These are phyloP conservation scores for Gonapodya sp. DNA, from an alignment of 192 early-diverging fungal species.

Conservation along the genomic window DNA sequence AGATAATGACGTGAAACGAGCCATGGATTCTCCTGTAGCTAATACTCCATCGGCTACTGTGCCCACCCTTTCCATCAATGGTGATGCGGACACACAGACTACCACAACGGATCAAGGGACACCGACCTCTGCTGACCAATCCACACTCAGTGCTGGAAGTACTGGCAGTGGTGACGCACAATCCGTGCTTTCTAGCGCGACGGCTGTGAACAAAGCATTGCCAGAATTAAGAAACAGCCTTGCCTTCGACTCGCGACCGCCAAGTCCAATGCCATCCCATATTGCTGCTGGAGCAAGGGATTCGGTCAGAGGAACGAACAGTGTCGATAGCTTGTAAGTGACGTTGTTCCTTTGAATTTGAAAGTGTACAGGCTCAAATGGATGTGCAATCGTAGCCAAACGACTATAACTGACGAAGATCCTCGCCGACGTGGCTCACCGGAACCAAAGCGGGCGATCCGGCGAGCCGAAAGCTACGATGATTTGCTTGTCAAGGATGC, in stretches of 20 bases:
- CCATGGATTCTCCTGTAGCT: too few relatives aligned
- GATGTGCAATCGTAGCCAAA: background rate
- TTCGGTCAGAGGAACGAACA: constrained; percentile 15
- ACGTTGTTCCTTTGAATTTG: background rate
- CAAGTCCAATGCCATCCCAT: constrained; percentile 1
- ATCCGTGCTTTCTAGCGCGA: constrained; percentile 14
- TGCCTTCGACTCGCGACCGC: constrained; percentile 1
- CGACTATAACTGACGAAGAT: background rate
- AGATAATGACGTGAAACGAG: too few relatives aligned
- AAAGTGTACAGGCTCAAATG: background rate
- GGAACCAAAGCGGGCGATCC: background rate
- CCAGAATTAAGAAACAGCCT: constrained; percentile 8
- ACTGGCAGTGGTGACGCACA: constrained; percentile 6
- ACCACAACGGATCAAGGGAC: background rate
- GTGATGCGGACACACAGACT: too few relatives aligned
- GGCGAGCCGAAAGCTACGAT: background rate
- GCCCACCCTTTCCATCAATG: too few relatives aligned
- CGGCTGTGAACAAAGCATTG: background rate
- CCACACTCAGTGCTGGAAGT: background rate
- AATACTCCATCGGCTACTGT: too few relatives aligned
- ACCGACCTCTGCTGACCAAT: background rate
- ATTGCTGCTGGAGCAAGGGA: background rate
- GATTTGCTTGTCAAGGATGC: constrained; percentile 49
- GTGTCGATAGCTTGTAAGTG: constrained; percentile 24
- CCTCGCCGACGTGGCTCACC: background rate